Percentiles rank a stretch among this genome's conserved stretches.
Evolutionary conservation across 176 grass and related monocot genomes (phyloP).

Genomic region (Thinopyrum elongatum): DNA sequence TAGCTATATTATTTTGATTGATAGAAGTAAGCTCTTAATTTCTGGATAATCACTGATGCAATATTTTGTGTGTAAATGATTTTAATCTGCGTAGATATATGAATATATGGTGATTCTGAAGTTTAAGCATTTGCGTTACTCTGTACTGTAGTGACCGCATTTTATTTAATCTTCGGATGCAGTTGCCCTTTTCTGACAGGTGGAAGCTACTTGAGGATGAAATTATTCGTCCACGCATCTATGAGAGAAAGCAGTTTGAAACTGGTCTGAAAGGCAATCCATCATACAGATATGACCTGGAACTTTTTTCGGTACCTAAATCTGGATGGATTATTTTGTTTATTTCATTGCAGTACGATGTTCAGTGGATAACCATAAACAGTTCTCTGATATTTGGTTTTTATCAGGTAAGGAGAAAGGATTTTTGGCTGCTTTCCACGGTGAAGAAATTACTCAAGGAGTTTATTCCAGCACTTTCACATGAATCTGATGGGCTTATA

Average conservation of each 20-base stretch:
- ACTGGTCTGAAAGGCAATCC: slow-evolving; percentile 74
- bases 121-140: slow-evolving; percentile 1
- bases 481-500: slow-evolving; percentile 97
- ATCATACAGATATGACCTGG: slow-evolving; percentile 96
- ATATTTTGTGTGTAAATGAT: slow-evolving; percentile 7
- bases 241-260: slow-evolving; percentile 85
- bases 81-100: not conserved
- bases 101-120: slow-evolving; percentile 1
- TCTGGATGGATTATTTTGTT: not conserved
- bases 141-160: not conserved
- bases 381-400: not conserved
- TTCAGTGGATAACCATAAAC: not conserved
- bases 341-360: not conserved
- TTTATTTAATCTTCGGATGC: slow-evolving; percentile 30
- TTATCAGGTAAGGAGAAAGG: slow-evolving; percentile 90
- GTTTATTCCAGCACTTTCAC: slow-evolving; percentile 91
- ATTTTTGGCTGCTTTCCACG: slow-evolving; percentile 95
- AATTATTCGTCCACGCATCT: slow-evolving; percentile 72
- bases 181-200: slow-evolving; percentile 95
- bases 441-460: slow-evolving; percentile 76
- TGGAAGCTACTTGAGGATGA: slow-evolving; percentile 98
- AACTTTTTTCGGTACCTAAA: slow-evolving; percentile 83
- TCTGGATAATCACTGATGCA: not conserved
- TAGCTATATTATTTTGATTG: not conserved
- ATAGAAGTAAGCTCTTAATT: not conserved